These are phyloP conservation scores for Pachysandra terminalis DNA, from an alignment of 164 flowering plant species.

Conservation along the genomic window DNA sequence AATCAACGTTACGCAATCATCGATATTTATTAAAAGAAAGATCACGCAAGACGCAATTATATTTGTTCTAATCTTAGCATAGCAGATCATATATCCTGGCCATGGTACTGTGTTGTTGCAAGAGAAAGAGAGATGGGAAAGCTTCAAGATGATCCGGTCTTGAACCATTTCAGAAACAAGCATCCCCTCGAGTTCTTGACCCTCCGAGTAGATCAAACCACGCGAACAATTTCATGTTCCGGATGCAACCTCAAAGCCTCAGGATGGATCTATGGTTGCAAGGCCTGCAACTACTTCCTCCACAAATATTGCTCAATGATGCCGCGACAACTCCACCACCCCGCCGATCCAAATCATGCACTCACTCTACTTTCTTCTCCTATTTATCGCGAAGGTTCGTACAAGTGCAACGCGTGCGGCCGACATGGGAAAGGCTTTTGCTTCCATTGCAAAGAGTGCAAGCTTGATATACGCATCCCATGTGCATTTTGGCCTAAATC, in stretches of 20 bases:
- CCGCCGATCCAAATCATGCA: slow-evolving; percentile 8
- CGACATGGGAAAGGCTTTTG: slow-evolving; percentile 11
- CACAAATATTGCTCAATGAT: slow-evolving; percentile 16
- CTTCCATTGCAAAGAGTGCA: slow-evolving; percentile 18
- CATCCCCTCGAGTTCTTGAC: slow-evolving; percentile 2
- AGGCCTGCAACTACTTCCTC: slow-evolving; percentile 16
- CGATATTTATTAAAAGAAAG: no score
- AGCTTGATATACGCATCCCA: slow-evolving; percentile 9
- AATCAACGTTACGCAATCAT: no score
- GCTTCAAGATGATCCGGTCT: not conserved
- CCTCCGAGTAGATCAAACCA: slow-evolving; percentile 1
- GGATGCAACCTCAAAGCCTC: slow-evolving; percentile 12
- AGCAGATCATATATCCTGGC: no score
- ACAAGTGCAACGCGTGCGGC: slow-evolving; percentile 20
- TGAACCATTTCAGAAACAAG: slow-evolving; percentile 9
- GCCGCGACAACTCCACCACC: slow-evolving; percentile 16
- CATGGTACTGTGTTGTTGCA: not conserved
- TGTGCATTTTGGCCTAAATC: slow-evolving; percentile 19
- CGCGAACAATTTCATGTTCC: slow-evolving; percentile 8
- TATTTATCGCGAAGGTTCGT: slow-evolving; percentile 8
- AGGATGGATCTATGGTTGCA: slow-evolving; percentile 11
- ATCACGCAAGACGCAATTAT: no score
- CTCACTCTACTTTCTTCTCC: slow-evolving; percentile 18
- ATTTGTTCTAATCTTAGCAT: no score
- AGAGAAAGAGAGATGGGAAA: not conserved